phyloP scores from a whole-genome alignment of 164 flowering plant genomes.

The Platanus orientalis region DNA sequence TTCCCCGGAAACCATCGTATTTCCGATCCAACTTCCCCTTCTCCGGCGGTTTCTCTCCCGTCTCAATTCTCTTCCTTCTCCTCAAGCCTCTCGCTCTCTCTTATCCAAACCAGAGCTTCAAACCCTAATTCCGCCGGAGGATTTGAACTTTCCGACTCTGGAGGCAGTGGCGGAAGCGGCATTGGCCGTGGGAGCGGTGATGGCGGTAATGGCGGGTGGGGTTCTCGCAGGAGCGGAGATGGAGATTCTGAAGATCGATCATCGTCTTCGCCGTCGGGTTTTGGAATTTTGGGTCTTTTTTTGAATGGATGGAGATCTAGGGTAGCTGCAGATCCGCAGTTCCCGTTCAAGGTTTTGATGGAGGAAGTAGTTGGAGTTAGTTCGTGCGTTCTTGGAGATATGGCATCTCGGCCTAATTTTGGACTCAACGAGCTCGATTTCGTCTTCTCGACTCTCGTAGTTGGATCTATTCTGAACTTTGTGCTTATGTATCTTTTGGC shows the following conservation, averaged over 20 bases:
- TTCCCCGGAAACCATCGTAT: not conserved
- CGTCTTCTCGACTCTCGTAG: slow-evolving; percentile 86
- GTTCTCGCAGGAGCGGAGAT: no score
- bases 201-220: no score
- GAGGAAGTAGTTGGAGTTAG: slow-evolving; percentile 85
- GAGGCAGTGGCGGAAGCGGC: no score
- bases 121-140: no score
- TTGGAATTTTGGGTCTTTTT: slow-evolving; percentile 56
- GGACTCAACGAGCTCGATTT: slow-evolving; percentile 93
- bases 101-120: no score
- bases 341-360: slow-evolving; percentile 94
- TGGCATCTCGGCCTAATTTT: slow-evolving; percentile 92
- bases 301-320: slow-evolving; percentile 80
- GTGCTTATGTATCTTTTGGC: slow-evolving; percentile 83
- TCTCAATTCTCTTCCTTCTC: no score
- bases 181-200: no score
- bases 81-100: no score
- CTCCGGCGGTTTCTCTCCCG: not conserved
- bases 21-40: not conserved
- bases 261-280: slow-evolving; percentile 6
- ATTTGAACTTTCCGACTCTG: no score
- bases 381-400: slow-evolving; percentile 73
- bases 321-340: slow-evolving; percentile 88
- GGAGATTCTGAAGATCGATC: slow-evolving; percentile 20
- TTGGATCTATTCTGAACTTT: slow-evolving; percentile 84